Base-by-base conservation (phyloP, 177 flowering plant species). In the Tripterygium wilfordii region DNA sequence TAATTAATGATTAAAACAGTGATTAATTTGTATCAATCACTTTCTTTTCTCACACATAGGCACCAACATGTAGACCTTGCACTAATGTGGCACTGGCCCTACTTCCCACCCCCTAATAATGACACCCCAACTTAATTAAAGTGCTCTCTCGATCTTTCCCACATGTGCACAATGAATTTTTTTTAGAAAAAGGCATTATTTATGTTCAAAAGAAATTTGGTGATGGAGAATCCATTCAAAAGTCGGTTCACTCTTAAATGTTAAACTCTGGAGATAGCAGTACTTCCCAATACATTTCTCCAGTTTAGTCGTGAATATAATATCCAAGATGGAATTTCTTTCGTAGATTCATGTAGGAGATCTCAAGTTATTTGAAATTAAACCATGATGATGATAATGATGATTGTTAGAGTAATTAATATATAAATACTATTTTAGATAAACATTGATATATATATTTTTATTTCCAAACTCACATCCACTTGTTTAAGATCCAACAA, bases 1-100 rank as follows among this genome's bases (percentile, higher is more conserved):
- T 57, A 61, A 60, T 18, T 51, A 64, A 66, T 67, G 42, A 14
- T 49, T 39, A 52, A 42, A 29, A 48, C 54, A 61, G 60, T 60
- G 29, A 63, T 59, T 56, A 56, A 55, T 65, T 56, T 61, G 59
- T 60, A 56, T 58, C 45, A 53, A 35, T 51, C 64, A 62, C 68
- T 64, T 61, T 58, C 52, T 53, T 48, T 13, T 67, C 71, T 68
- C 68, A 66, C 61, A 60, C 44, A 44, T 49, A 68, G 56, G 53
- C 55, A 66, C 72, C 65, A 68, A 66, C 76, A 67, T 67, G 68
- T 65, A 69, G 76, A 60, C 72, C 72, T 61, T 38, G 15, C 62
- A 49, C 45, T 35, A 35, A 15, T 54, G 62, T 60, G 62, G 56
- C 58, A 10, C 57, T 45, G 63, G 45, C 41, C 74, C 74, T 55